Evolutionary conservation across 768 basidiomycete species (phyloP).

Genomic region (Termitomyces sp.): DNA sequence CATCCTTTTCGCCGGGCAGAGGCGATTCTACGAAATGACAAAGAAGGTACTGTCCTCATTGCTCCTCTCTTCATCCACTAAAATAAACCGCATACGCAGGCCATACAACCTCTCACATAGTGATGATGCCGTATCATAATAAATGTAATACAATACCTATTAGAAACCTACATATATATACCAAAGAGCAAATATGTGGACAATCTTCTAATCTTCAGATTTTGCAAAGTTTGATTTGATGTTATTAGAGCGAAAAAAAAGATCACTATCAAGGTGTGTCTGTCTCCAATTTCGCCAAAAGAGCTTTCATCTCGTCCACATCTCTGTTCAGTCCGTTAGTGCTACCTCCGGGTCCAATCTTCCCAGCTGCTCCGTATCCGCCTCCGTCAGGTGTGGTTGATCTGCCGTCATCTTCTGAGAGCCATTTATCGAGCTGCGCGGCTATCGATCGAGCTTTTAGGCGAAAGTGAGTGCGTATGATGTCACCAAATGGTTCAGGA

Average conservation of each 20-base stretch:
- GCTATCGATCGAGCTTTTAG: constrained; percentile 70
- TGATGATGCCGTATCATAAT: constrained; percentile 2
- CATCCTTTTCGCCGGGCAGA: constrained; percentile 88
- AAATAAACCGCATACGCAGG: constrained; percentile 1
- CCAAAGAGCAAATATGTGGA: background rate
- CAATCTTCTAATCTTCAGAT: background rate
- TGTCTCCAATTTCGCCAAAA: constrained; percentile 39
- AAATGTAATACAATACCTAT: background rate
- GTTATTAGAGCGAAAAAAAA: background rate
- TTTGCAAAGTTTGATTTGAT: background rate
- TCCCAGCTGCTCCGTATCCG: constrained; percentile 22
- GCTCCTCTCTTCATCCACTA: background rate
- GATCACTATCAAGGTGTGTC: background rate
- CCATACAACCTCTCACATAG: constrained; percentile 10
- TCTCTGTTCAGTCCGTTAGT: constrained; percentile 63
- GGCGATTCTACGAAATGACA: constrained; percentile 71
- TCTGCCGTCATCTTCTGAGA: constrained; percentile 68
- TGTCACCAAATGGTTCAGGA: constrained; percentile 80
- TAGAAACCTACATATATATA: background rate
- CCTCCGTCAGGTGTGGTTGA: constrained; percentile 52
- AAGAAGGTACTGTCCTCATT: constrained; percentile 35
- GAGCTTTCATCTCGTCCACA: constrained; percentile 61
- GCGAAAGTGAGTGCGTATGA: constrained; percentile 88
- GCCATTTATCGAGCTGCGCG: constrained; percentile 77
- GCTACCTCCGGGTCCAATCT: constrained; percentile 36